Base-by-base conservation (phyloP, 208 protist genomes). In the Trypanosoma boissoni region DNA sequence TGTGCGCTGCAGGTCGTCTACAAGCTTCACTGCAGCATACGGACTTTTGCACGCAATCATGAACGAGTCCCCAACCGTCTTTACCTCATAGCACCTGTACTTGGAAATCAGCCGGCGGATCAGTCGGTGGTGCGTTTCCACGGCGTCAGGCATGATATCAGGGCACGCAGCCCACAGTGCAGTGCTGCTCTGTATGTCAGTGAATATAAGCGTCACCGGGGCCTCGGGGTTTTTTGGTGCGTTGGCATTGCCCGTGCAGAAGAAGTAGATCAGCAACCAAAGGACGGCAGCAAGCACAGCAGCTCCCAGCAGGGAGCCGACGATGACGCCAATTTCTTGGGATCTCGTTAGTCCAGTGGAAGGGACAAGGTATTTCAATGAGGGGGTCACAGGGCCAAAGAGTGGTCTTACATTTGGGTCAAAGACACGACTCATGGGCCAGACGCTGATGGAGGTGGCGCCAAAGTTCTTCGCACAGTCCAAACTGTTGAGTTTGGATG, bases 111-210 rank as follows among this genome's bases (percentile, higher is more conserved):
- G 34, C 34, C 8, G 12, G 34, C 34, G 34, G 34, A 39, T 39
- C 12, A 39, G 6, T 39, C 34, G 34, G 34, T 28, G 7, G 24
- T 12, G 26, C 20, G 45, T 26, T 4, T 4, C 8, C 21, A 29
- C 18, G 28, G 20, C 7, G 18, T n/a, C 26, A 23, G 26, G 7
- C 7, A 8, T 29, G 10, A 51, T 14, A 7, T n/a, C 18, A 23
- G 45, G 26, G 4, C 45, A 28, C 18, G 44, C 58, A n/a, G 77
- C 75, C 76, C 80, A 90, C 63, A 91, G 54, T 41, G 76, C 83
- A 14, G 86, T 91, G 69, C 76, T 88, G 73, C 78, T 81, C 69
- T 90, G 74, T 44, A 90, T 82, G 64, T 90, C 86, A 9, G 83
- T 90, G 68, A 93, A 90, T 36, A 89, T 27, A 3, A 93, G 72